Conservation (phyloP, 176 grass and related monocot genomes). For the Eleusine indica region DNA sequence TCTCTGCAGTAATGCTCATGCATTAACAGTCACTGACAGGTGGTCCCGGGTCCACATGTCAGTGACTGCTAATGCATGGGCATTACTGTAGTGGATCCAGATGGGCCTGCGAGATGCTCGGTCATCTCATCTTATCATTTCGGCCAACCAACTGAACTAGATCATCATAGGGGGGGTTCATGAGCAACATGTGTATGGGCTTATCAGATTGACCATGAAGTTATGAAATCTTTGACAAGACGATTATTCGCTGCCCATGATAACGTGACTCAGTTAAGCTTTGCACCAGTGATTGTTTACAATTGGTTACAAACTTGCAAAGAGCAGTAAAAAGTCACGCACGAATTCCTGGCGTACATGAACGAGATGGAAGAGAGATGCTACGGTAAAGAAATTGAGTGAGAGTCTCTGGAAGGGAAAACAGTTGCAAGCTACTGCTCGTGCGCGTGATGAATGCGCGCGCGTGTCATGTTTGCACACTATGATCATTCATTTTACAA, state of each 20-base stretch:
- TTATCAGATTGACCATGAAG: neutral
- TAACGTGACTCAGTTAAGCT: neutral
- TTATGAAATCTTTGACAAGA: neutral
- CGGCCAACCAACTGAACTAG: neutral
- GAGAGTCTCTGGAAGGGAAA: neutral
- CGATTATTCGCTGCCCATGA: neutral
- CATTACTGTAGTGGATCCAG: too few species aligned
- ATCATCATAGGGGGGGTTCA: neutral
- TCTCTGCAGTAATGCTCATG: too few species aligned
- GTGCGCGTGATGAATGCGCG: neutral
- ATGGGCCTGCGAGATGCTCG: slow-evolving; percentile 2
- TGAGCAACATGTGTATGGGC: neutral
- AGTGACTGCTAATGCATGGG: too few species aligned
- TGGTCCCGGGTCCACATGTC: too few species aligned
- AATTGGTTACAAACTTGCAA: neutral
- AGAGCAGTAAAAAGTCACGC: too few species aligned
- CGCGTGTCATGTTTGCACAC: neutral
- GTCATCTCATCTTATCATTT: slow-evolving; percentile 14
- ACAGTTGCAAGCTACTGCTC: neutral
- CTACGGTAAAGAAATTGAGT: neutral
- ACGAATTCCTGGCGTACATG: neutral
- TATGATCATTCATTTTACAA: neutral
- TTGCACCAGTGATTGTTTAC: neutral
- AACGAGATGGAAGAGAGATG: neutral
- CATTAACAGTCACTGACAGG: too few species aligned